These are phyloP conservation scores for Licmophora abbreviata DNA, from an alignment of 108 stramenopile genomes.

Conservation along the genomic window DNA sequence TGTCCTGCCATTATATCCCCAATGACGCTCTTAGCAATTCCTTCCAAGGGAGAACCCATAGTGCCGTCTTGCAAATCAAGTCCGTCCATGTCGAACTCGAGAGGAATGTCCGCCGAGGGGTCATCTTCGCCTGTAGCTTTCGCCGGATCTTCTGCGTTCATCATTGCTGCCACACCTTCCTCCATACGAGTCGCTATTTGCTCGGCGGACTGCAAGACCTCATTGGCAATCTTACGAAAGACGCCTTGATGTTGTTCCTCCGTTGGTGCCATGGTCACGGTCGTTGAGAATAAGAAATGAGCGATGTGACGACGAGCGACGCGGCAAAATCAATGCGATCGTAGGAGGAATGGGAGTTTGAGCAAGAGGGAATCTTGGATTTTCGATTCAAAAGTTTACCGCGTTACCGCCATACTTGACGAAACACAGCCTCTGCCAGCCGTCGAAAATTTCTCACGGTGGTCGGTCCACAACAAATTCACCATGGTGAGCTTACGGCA, in stretches of 20 bases:
- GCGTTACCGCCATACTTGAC: too few relatives aligned
- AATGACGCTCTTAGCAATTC: conserved; percentile 72
- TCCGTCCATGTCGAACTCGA: conserved; percentile 13
- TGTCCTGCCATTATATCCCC: conserved; percentile 62
- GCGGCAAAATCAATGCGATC: too few relatives aligned
- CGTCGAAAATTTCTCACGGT: too few relatives aligned
- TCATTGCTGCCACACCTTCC: conserved; percentile 13
- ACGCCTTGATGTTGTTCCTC: neutral
- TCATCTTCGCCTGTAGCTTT: neutral
- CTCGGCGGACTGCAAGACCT: conserved; percentile 17
- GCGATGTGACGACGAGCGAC: too few relatives aligned
- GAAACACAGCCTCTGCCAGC: too few relatives aligned
- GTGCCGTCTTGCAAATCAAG: conserved; percentile 12
- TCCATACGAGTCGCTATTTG: conserved; percentile 7
- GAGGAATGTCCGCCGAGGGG: neutral
- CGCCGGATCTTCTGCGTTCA: conserved; percentile 3
- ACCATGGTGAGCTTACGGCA: too few relatives aligned
- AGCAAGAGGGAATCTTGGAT: too few relatives aligned
- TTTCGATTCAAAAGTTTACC: too few relatives aligned
- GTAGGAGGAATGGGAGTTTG: too few relatives aligned
- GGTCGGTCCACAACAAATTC: too few relatives aligned
- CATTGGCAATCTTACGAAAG: conserved; percentile 12
- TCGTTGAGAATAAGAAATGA: too few relatives aligned
- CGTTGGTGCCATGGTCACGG: neutral
- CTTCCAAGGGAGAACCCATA: conserved; percentile 61